A percentile compares a stretch with the other conserved stretches of the same genome.
Conservation (phyloP, 192 early-diverging fungal genomes). For the Backusella liffmaniae region DNA sequence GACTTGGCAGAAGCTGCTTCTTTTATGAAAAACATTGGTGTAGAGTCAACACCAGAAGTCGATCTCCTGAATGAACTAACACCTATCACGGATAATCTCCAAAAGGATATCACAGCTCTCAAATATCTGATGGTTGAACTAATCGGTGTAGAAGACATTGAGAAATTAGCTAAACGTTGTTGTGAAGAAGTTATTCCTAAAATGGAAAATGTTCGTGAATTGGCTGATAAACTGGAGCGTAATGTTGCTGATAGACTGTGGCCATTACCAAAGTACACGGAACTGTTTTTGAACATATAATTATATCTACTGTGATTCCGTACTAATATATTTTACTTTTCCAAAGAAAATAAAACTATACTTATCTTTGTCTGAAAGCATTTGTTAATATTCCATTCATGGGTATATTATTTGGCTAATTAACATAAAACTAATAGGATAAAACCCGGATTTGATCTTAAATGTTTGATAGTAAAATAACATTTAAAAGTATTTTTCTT, state of each 20-base stretch:
- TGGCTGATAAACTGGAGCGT: constrained; percentile 78
- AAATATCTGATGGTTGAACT: constrained; percentile 55
- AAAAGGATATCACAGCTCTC: constrained; percentile 56
- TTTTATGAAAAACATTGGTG: constrained; percentile 60
- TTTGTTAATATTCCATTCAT: no score
- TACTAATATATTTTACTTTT: neutral
- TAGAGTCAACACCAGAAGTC: constrained; percentile 65
- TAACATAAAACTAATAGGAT: no score
- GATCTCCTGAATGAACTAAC: constrained; percentile 64
- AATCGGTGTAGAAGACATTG: constrained; percentile 54
- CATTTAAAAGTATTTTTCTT: no score
- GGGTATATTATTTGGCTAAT: no score
- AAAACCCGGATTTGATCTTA: no score
- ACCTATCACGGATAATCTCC: constrained; percentile 55
- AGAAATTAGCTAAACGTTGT: constrained; percentile 64
- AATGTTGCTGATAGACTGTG: constrained; percentile 89
- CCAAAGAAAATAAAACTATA: no score
- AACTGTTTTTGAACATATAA: constrained; percentile 77
- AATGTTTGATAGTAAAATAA: no score
- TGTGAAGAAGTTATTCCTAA: constrained; percentile 62
- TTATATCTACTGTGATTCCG: neutral
- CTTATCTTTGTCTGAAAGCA: no score
- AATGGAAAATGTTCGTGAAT: constrained; percentile 68
- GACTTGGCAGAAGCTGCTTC: constrained; percentile 76
- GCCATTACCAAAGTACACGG: constrained; percentile 96